Evolutionary conservation across 768 basidiomycete species (phyloP), one percentile per base, ranked within the genome.

Genomic region (Mycena polygramma): DNA sequence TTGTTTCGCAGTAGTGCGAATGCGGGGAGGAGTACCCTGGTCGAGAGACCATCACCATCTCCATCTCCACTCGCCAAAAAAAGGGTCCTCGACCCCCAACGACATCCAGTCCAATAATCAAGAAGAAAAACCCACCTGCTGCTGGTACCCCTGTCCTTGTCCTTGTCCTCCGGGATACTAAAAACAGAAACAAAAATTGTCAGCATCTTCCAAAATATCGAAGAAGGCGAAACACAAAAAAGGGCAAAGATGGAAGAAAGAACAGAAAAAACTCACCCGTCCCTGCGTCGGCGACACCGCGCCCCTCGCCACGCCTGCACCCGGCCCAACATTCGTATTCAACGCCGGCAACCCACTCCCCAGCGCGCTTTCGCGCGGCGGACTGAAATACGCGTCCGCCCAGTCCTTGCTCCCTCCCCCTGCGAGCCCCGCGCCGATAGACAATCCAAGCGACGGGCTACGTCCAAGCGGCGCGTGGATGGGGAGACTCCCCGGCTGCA

Each of bases 401-500:
- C 68, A 66, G 22, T 30, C 60, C 52, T 30, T 39, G 52, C 4
- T 39, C 26, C 4, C 57, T 7, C 36, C n/a, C n/a, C n/a, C n/a
- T n/a, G n/a, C n/a, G n/a, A 43, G 81, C 4, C 88, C 83, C 1
- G 90, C 89, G 74, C 89, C 91, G 66, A 91, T 87, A 1, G 30
- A 30, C 30, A 30, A 30, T 2, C 91, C 90, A 52, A 89, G 81
- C 15, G 90, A 15, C 4, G 41, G 11, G 9, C 30, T 30, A 6
- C 30, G 30, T 30, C 30, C 30, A 6, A 30, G 30, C 30, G 91
- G 43, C 0, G 91, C 89, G 68, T 93, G 93, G 60, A 92, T 92
- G 48, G 94, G 93, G 20, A 0, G 93, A 91, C 72, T 93, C 90
- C 75, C 90, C 91, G 1, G 51, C 30, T 39, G 30, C 19, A 4